phyloP scores from a whole-genome alignment of 2,329 filamentous ascomycete species.

The Pseudohalonectria lignicola region DNA sequence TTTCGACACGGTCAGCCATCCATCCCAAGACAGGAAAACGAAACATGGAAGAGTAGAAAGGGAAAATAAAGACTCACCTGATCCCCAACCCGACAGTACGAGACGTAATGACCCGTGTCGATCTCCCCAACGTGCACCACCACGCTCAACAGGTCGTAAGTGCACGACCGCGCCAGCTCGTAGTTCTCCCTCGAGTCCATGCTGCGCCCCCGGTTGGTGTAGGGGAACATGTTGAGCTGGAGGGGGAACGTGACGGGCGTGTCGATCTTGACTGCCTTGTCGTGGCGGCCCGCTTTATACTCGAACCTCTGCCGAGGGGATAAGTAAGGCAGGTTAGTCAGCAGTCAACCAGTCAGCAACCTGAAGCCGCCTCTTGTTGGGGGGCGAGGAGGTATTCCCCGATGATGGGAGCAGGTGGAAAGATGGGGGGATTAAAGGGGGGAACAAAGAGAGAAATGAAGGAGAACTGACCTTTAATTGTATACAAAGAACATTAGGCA shows the following conservation, averaged over 20 bases:
- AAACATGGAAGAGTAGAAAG: neutral
- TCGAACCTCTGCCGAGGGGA: slow-evolving; percentile 51
- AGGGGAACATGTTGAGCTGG: slow-evolving; percentile 81
- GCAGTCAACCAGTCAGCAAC: neutral
- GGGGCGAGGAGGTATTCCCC: neutral
- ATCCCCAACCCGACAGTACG: slow-evolving; percentile 74
- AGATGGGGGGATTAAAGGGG: neutral
- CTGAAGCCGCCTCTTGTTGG: neutral
- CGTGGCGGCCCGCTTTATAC: slow-evolving; percentile 57
- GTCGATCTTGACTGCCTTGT: slow-evolving; percentile 75
- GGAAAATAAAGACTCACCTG: slow-evolving; percentile 33
- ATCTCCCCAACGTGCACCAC: slow-evolving; percentile 91
- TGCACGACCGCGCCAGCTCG: slow-evolving; percentile 53
- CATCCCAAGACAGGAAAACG: no score
- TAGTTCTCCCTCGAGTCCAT: slow-evolving; percentile 37
- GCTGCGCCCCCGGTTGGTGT: slow-evolving; percentile 57
- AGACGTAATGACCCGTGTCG: slow-evolving; percentile 84
- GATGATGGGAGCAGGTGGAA: neutral
- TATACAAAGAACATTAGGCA: slow-evolving; percentile 84
- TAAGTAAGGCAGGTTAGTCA: slow-evolving; percentile 1
- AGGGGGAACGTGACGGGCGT: slow-evolving; percentile 78
- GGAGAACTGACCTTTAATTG: slow-evolving; percentile 65
- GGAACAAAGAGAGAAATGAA: neutral
- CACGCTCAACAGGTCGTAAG: slow-evolving; percentile 81
- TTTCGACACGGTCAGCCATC: no score